Conservation (phyloP, 805 yeast genomes). For the Candida railenensis region DNA sequence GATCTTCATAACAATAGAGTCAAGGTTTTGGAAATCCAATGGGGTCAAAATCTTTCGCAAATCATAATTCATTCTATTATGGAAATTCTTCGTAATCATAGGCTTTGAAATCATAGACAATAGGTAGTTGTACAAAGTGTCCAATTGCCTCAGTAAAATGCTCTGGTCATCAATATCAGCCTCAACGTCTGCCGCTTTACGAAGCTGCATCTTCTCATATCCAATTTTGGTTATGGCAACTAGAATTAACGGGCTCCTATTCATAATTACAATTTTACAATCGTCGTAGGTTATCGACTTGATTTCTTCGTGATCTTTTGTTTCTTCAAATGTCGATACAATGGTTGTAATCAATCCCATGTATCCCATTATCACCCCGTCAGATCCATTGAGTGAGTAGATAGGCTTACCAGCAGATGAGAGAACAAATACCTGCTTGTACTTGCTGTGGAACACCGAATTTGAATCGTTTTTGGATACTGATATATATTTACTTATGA, state of each 20-base stretch:
- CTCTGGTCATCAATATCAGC: conserved; percentile 12
- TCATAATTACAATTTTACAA: conserved; percentile 53
- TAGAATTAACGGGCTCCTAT: conserved; percentile 67
- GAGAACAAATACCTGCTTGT: conserved; percentile 74
- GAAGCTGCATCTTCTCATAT: conserved; percentile 51
- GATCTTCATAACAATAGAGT: conserved; percentile 47
- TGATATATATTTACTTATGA: conserved; percentile 15
- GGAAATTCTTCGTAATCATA: conserved; percentile 66
- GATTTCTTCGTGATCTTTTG: conserved; percentile 31
- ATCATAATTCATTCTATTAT: conserved; percentile 76
- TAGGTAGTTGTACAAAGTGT: conserved; percentile 70
- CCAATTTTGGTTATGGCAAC: conserved; percentile 60
- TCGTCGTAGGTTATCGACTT: conserved; percentile 52
- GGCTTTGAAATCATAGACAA: conserved; percentile 83
- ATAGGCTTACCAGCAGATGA: conserved; percentile 89
- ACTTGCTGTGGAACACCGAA: conserved; percentile 25
- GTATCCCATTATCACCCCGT: conserved; percentile 63
- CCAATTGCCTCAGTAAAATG: conserved; percentile 51
- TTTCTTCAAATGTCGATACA: conserved; percentile 62
- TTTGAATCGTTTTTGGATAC: conserved; percentile 14
- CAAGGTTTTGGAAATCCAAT: conserved; percentile 70
- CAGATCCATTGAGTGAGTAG: conserved; percentile 73
- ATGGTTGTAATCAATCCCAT: conserved; percentile 82
- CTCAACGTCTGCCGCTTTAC: conserved; percentile 26
- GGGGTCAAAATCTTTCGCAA: conserved; percentile 71